Base-by-base conservation (phyloP, 1,284 basidiomycete genomes). In the Coniferiporia sulphurascens region DNA sequence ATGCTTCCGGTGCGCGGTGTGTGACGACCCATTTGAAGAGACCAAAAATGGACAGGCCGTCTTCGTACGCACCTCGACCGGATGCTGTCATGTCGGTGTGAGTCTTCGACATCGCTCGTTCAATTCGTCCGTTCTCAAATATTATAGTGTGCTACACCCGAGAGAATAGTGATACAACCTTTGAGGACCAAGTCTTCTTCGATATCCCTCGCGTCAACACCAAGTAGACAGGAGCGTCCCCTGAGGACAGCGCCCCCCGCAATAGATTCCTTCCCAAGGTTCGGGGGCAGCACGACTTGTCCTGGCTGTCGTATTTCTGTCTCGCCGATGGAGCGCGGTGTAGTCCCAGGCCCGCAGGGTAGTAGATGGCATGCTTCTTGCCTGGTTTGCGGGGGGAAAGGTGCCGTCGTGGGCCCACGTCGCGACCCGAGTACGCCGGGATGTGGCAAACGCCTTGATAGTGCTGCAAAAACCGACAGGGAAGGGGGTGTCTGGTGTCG, bases 361-460 rank as follows among this genome's bases (percentile, higher is more conserved):
- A 85, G 84, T 17, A 78, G 81, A 61, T 93, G 90, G 90, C 90
- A 93, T 71, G 76, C 79, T 12, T 69, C 77, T 32, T 93, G 90
- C 69, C 76, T 93, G 55, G 78, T 90, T 5, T 93, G 90, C 67
- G 91, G 91, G 3, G 90, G 89, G 0, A 87, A 83, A 68, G 72
- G 75, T 4, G 72, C 68, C 19, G 74, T 71, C 32, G 69, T 63
- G 36, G 58, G 50, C 36, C 56, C 70, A 66, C 69, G 74, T 63
- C 81, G 79, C 64, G 79, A 80, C 61, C 78, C 78, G 51, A 79
- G 77, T 43, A 79, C 81, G 61, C 84, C 88, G 10, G 89, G 90
- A 7, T 93, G 90, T 67, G 86, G 88, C 12, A 92, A 92, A 74
- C 84, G 81, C 65, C 71, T 93, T 21, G 90, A 93, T 68, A 89